Conservation (phyloP, 805 yeast genomes). For the Metschnikowia gelsemii region DNA sequence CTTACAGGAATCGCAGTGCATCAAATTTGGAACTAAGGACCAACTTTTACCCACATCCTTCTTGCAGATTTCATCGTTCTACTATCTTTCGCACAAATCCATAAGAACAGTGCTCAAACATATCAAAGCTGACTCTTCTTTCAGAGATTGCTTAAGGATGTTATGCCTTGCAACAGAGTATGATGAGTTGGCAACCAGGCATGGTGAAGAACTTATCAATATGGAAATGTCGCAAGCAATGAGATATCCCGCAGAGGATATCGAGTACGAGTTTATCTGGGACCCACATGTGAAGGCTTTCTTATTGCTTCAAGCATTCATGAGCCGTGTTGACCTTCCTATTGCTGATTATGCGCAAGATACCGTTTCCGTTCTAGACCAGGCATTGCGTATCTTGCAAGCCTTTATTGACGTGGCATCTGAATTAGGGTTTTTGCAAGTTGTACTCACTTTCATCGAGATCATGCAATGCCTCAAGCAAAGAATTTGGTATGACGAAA, state of each 20-base stretch:
- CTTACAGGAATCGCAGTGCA: conserved; percentile 71
- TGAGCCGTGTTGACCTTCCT: conserved; percentile 74
- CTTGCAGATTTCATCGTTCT: conserved; percentile 82
- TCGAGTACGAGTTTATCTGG: conserved; percentile 67
- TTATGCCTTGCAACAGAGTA: conserved; percentile 71
- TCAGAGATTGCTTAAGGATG: conserved; percentile 63
- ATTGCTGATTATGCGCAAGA: conserved; percentile 95
- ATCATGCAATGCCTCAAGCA: conserved; percentile 88
- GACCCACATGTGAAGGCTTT: conserved; percentile 85
- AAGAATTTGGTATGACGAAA: conserved; percentile 81
- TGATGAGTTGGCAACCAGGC: conserved; percentile 85
- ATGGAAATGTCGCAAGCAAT: conserved; percentile 56
- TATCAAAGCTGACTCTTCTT: conserved; percentile 25
- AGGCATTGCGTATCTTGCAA: conserved; percentile 88
- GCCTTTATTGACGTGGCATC: conserved; percentile 89
- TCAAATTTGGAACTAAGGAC: conserved; percentile 47
- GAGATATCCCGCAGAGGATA: conserved; percentile 57
- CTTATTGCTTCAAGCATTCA: conserved; percentile 68
- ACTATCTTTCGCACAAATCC: conserved; percentile 89
- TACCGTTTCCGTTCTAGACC: conserved; percentile 89
- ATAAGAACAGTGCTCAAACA: conserved; percentile 48
- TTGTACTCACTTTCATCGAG: conserved; percentile 60
- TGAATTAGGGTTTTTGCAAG: conserved; percentile 68
- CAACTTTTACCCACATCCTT: conserved; percentile 71
- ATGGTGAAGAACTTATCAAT: conserved; percentile 78